These are phyloP conservation scores for Phytophthora rubi DNA, from an alignment of 352 stramenopile species.

Conservation along the genomic window DNA sequence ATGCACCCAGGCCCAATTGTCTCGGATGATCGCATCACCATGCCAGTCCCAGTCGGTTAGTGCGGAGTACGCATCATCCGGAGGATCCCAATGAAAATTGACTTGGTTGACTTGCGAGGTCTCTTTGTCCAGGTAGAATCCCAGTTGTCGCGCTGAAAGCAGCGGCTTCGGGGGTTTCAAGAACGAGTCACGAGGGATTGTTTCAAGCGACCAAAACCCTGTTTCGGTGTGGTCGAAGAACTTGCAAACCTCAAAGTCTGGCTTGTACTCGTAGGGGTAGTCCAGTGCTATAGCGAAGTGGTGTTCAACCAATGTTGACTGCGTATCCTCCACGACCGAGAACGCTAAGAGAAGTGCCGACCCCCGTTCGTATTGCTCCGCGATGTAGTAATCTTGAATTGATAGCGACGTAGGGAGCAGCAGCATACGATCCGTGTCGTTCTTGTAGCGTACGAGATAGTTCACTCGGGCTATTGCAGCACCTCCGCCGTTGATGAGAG, in stretches of 20 bases:
- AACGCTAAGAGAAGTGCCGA: conserved; percentile 30
- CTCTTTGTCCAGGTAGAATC: conserved; percentile 48
- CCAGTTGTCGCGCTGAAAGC: conserved; percentile 41
- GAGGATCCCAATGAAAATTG: conserved; percentile 31
- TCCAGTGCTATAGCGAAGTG: conserved; percentile 34
- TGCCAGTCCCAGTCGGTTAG: conserved; percentile 39
- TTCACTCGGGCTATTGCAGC: conserved; percentile 30
- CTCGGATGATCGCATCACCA: conserved; percentile 37
- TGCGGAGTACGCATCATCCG: conserved; percentile 20
- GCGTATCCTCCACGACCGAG: conserved; percentile 37
- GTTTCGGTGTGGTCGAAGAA: conserved; percentile 26
- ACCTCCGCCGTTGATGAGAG: conserved; percentile 7
- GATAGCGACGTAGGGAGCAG: conserved; percentile 33
- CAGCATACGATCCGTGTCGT: conserved; percentile 28
- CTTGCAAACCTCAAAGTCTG: conserved; percentile 31
- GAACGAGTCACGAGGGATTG: conserved; percentile 26
- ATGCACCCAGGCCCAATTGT: conserved; percentile 65
- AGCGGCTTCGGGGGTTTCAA: conserved; percentile 33
- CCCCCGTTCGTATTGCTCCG: conserved; percentile 31
- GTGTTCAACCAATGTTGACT: conserved; percentile 22
- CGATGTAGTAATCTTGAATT: conserved; percentile 44
- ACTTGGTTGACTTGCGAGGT: conserved; percentile 53
- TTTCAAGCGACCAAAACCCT: conserved; percentile 32
- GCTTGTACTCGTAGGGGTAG: conserved; percentile 43
- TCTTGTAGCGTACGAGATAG: conserved; percentile 39